Conservation (phyloP, 2,329 filamentous ascomycete genomes). For the Pseudogymnoascus sp. region DNA sequence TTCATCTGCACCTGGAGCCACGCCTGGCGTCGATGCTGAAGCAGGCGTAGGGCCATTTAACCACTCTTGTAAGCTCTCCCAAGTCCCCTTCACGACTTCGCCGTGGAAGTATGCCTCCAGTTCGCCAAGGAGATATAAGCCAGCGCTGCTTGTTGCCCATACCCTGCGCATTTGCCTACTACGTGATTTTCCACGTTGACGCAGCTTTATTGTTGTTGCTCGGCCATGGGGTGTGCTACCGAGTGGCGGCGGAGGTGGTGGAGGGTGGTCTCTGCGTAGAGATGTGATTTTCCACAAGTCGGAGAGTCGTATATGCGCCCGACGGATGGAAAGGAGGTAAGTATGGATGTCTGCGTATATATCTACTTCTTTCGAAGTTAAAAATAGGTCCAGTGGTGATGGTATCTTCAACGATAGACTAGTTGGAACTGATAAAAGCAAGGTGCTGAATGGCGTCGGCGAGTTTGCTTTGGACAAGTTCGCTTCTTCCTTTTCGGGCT, state of each 20-base stretch:
- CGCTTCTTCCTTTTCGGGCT: slow-evolving; percentile 33
- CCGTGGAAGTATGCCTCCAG: slow-evolving; percentile 83
- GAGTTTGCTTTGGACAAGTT: slow-evolving; percentile 19
- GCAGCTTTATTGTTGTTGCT: slow-evolving; percentile 51
- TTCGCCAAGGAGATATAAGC: slow-evolving; percentile 83
- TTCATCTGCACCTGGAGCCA: slow-evolving; percentile 8
- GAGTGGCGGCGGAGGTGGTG: slow-evolving; percentile 56
- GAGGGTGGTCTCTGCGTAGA: slow-evolving; percentile 67
- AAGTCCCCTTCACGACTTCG: slow-evolving; percentile 75
- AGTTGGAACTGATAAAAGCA: slow-evolving; percentile 72
- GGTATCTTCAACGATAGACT: slow-evolving; percentile 63
- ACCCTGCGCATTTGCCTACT: slow-evolving; percentile 65
- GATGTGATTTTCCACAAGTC: slow-evolving; percentile 80
- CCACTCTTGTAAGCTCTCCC: slow-evolving; percentile 73
- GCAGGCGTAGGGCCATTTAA: slow-evolving; percentile 37
- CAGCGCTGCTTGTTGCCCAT: slow-evolving; percentile 84
- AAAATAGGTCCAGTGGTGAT: slow-evolving; percentile 79
- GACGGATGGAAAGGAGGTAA: slow-evolving; percentile 77
- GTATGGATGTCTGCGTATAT: slow-evolving; percentile 79
- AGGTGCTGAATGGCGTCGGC: slow-evolving; percentile 58
- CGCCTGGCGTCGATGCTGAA: slow-evolving; percentile 12
- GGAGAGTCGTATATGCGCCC: slow-evolving; percentile 76
- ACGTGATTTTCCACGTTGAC: slow-evolving; percentile 56
- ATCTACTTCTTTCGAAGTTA: slow-evolving; percentile 66
- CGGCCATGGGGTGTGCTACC: slow-evolving; percentile 54